Evolutionary conservation across 73 alveolate species (phyloP), one percentile per base, ranked within the genome.

Genomic region (Effrenium voratum): DNA sequence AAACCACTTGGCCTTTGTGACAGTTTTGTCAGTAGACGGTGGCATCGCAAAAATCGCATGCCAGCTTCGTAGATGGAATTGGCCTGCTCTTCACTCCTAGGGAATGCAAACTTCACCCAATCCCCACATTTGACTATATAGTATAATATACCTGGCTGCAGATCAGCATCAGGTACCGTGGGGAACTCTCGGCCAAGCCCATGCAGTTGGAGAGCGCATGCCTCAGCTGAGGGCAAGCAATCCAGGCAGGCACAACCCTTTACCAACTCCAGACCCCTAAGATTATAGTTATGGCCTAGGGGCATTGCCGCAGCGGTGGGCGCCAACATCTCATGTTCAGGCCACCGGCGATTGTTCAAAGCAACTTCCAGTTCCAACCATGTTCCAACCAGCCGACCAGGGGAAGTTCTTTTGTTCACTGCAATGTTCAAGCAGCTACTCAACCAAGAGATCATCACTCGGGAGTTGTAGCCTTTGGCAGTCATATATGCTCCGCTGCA

Each of bases 361-460:
- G 70, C 68, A 52, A 80, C 91, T 80, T 80, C 72, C 30, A 70
- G 10, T n/a, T 80, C 70, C 47, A 80, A 28, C 91, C 91, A 80
- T 8, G 91, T 70, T 28, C 91, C 91, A 28, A 45, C 30, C 16
- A 5, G 32, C 30, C 91, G 91, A 46, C 46, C 5, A 28, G 34
- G 12, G 2, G 72, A 70, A 80, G 46, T 43, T 46, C 5, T 6
- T 30, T 30, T 80, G 10, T 10, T 41, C 72, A 80, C 6, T 24
- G 70, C 91, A 32, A 80, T 46, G 22, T 66, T 43, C 70, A 46
- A 2, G 70, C 91, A 80, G 34, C 46, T 70, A 10, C 70, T 26
- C 5, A 80, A 70, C 91, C 91, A 80, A 8, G 91, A 66, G 44
- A 80, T 44, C 26, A 80, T 34, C n/a, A 66, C 44, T 70, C 91